These are phyloP conservation scores for Hortaea werneckii DNA, from an alignment of 2,329 filamentous ascomycete genomes.

Conservation along the genomic window DNA sequence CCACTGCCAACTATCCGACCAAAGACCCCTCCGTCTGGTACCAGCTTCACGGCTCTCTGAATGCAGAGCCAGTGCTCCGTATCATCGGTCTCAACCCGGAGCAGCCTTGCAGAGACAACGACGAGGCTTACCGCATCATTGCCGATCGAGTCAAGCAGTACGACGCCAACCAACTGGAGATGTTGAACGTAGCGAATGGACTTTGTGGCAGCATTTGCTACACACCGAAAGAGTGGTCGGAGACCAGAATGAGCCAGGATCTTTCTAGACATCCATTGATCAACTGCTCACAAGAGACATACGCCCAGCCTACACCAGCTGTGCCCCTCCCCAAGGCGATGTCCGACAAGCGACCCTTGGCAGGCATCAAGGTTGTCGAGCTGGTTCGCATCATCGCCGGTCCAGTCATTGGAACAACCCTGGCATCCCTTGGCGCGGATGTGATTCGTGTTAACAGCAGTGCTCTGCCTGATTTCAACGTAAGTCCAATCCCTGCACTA, in stretches of 20 bases:
- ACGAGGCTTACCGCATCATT: constrained; percentile 25
- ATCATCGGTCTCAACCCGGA: constrained; percentile 37
- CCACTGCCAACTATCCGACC: constrained; percentile 40
- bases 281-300: constrained; percentile 9
- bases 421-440: constrained; percentile 65
- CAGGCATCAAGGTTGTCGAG: constrained; percentile 61
- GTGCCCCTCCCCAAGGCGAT: constrained; percentile 8
- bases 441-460: constrained; percentile 63
- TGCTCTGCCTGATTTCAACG: constrained; percentile 48
- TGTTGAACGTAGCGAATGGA: constrained; percentile 32
- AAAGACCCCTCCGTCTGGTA: constrained; percentile 37
- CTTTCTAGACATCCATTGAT: constrained; percentile 35
- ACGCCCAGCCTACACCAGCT: constrained; percentile 14
- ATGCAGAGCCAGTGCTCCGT: constrained; percentile 33
- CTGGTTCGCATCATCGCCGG: constrained; percentile 66
- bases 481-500: too few relatives aligned
- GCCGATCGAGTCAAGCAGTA: constrained; percentile 25
- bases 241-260: constrained; percentile 35
- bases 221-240: constrained; percentile 34
- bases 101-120: constrained; percentile 16
- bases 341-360: constrained; percentile 27
- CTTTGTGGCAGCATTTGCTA: constrained; percentile 38
- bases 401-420: constrained; percentile 56
- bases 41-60: constrained; percentile 41
- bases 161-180: constrained; percentile 33